phyloP scores from a whole-genome alignment of 2,329 filamentous ascomycete genomes.

The Apiospora rasikravindrae region DNA sequence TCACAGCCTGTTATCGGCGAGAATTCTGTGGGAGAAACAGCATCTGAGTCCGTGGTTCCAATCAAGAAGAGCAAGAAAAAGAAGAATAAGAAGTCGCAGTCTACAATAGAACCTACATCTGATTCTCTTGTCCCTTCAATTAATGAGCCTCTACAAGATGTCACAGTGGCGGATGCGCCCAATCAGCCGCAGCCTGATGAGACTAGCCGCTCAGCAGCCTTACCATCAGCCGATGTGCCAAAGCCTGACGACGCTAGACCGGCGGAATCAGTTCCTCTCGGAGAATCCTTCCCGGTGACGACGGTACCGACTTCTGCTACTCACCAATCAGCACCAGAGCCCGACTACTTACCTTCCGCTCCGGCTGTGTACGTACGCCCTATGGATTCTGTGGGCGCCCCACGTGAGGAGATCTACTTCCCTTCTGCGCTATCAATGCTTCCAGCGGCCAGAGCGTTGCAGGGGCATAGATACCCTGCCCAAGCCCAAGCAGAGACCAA shows the following conservation, averaged over 20 bases:
- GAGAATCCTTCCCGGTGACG: not conserved
- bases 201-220: not conserved
- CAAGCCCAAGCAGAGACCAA: not conserved
- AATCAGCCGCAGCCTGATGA: constrained; percentile 19
- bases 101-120: constrained; percentile 24
- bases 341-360: not conserved
- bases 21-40: not conserved
- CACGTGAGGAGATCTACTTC: constrained; percentile 8
- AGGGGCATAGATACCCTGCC: not conserved
- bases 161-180: not conserved
- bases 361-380: not conserved
- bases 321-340: not conserved
- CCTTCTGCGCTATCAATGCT: constrained; percentile 10
- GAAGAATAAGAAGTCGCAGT: constrained; percentile 38
- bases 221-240: not conserved
- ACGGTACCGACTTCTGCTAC: not conserved
- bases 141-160: not conserved
- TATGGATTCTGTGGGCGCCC: not conserved
- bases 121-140: not conserved
- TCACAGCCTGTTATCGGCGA: not conserved
- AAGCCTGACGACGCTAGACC: constrained; percentile 5
- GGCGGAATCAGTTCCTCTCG: not conserved
- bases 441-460: not conserved
- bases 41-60: not conserved
- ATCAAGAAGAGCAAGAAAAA: constrained; percentile 42